Percentiles rank a stretch among this genome's conserved stretches.
These are phyloP conservation scores for Penicillium vulpinum DNA, from an alignment of 2,329 filamentous ascomycete species.

Conservation along the genomic window DNA sequence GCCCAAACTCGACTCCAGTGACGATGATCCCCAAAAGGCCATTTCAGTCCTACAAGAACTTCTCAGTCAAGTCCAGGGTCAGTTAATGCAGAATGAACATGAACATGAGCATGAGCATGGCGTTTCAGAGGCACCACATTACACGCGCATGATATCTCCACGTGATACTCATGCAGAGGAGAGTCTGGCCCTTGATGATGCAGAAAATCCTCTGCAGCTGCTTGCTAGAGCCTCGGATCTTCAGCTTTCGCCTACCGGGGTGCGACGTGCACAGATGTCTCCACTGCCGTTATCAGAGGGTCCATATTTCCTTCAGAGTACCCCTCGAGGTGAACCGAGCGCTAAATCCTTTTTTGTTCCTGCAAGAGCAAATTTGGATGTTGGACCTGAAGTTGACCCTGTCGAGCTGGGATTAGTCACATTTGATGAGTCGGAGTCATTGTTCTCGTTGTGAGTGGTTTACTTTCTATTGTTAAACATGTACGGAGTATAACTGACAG, in stretches of 20 bases:
- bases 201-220: slow-evolving; percentile 72
- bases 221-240: slow-evolving; percentile 72
- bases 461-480: neutral
- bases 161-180: slow-evolving; percentile 45
- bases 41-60: slow-evolving; percentile 52
- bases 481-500: neutral
- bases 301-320: slow-evolving; percentile 34
- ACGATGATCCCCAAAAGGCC: slow-evolving; percentile 46
- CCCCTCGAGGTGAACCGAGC: slow-evolving; percentile 9
- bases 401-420: slow-evolving; percentile 70
- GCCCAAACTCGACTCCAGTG: slow-evolving; percentile 49
- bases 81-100: slow-evolving; percentile 33
- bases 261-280: slow-evolving; percentile 22
- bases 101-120: slow-evolving; percentile 30
- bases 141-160: slow-evolving; percentile 23
- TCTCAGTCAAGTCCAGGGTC: slow-evolving; percentile 50
- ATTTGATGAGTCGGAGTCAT: slow-evolving; percentile 61
- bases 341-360: slow-evolving; percentile 68
- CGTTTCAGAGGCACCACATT: slow-evolving; percentile 34
- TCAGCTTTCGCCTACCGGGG: slow-evolving; percentile 50
- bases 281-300: slow-evolving; percentile 35
- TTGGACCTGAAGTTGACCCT: slow-evolving; percentile 65
- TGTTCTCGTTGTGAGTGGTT: slow-evolving; percentile 63
- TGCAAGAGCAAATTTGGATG: slow-evolving; percentile 62
- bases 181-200: slow-evolving; percentile 66